Evolutionary conservation across 768 basidiomycete genomes (phyloP).

Genomic region (Macrocybe gigantea): DNA sequence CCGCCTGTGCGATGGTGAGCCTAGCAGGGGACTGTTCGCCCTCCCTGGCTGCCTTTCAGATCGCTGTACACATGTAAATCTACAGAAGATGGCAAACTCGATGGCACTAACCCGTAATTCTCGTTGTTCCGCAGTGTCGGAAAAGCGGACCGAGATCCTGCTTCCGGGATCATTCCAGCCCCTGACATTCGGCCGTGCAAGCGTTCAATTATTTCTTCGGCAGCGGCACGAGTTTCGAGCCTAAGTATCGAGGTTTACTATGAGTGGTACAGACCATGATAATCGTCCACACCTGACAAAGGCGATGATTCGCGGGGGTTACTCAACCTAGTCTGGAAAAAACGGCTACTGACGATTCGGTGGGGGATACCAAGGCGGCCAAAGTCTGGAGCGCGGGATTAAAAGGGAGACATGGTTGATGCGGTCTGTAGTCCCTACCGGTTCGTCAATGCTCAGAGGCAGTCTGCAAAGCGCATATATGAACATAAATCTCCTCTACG

Average conservation of each 20-base stretch:
- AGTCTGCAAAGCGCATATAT: constrained; percentile 32
- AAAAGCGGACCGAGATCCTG: constrained; percentile 74
- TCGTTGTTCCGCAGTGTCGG: constrained; percentile 72
- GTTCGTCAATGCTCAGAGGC: constrained; percentile 64
- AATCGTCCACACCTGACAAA: constrained; percentile 59
- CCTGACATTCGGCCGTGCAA: constrained; percentile 75
- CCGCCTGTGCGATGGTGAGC: constrained; percentile 74
- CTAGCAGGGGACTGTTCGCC: constrained; percentile 59
- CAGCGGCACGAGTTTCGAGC: constrained; percentile 63
- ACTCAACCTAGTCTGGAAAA: constrained; percentile 75
- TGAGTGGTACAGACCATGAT: not conserved
- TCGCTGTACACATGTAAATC: constrained; percentile 35
- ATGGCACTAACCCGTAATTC: constrained; percentile 57
- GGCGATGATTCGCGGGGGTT: constrained; percentile 76
- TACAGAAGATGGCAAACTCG: constrained; percentile 1
- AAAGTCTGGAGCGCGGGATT: constrained; percentile 41
- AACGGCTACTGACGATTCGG: constrained; percentile 67
- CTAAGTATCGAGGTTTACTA: constrained; percentile 26
- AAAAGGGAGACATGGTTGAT: not conserved
- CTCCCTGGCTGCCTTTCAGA: constrained; percentile 54
- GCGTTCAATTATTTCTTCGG: constrained; percentile 72
- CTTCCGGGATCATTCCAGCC: constrained; percentile 76
- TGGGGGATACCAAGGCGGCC: constrained; percentile 63
- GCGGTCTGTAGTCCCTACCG: constrained; percentile 28
- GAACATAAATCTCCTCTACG: not conserved